These are phyloP conservation scores for Yueomyces sp. DNA, from an alignment of 1,139 yeast genomes.

Conservation along the genomic window DNA sequence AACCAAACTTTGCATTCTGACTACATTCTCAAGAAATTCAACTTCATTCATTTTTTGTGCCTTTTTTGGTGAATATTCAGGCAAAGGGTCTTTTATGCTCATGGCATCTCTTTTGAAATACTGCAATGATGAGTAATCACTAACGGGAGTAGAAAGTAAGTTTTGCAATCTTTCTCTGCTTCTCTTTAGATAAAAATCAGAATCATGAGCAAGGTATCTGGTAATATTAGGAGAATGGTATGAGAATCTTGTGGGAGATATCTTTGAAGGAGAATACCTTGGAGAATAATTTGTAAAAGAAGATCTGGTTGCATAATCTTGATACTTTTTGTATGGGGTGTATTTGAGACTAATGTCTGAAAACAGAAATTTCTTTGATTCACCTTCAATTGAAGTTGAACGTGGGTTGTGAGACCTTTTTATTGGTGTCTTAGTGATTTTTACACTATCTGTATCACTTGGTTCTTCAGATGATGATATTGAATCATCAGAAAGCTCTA, in stretches of 20 bases:
- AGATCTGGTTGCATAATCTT: neutral
- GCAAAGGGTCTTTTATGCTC: slow-evolving; percentile 1
- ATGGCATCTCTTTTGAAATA: neutral
- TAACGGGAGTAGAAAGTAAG: slow-evolving; percentile 1
- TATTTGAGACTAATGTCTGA: neutral
- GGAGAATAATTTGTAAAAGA: neutral
- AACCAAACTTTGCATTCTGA: slow-evolving; percentile 44
- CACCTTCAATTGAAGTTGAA: too few species aligned
- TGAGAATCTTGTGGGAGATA: slow-evolving; percentile 10
- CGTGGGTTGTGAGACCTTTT: too few species aligned
- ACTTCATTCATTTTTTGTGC: slow-evolving; percentile 22
- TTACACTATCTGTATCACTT: too few species aligned
- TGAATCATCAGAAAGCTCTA: too few species aligned
- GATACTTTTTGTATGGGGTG: slow-evolving; percentile 3
- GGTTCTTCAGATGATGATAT: too few species aligned
- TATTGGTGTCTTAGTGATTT: too few species aligned
- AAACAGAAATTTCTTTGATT: neutral
- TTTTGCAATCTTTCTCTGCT: slow-evolving; percentile 17
- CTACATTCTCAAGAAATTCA: slow-evolving; percentile 26
- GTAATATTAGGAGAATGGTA: slow-evolving; percentile 24
- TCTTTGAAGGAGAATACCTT: neutral
- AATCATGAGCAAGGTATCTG: slow-evolving; percentile 16
- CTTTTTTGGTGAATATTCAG: slow-evolving; percentile 25
- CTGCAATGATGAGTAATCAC: neutral
- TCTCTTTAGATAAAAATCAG: slow-evolving; percentile 19